A percentile compares a stretch with the other conserved stretches of the same genome.
These are phyloP conservation scores for Cercis canadensis DNA, from an alignment of 306 rosid genomes.

Conservation along the genomic window DNA sequence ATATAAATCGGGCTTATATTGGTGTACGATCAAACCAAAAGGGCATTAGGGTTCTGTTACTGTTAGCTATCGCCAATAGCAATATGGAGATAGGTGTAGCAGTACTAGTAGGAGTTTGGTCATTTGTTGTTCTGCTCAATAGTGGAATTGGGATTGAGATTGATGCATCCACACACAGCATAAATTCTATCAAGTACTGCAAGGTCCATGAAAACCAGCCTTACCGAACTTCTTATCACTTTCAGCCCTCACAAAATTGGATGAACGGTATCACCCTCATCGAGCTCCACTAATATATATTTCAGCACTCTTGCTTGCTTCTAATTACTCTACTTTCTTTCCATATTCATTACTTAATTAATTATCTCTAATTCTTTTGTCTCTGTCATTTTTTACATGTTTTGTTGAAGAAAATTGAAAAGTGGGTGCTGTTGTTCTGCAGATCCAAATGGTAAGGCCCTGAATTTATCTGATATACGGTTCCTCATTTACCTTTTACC, in stretches of 20 bases:
- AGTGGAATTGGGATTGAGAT: not conserved
- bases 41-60: not conserved
- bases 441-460: slow-evolving; percentile 60
- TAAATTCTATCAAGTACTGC: not conserved
- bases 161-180: not conserved
- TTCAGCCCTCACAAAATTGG: slow-evolving; percentile 52
- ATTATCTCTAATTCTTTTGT: not conserved
- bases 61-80: not conserved
- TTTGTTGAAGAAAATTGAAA: slow-evolving; percentile 31
- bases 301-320: not conserved
- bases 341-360: not conserved
- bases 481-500: no score
- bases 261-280: slow-evolving; percentile 47
- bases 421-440: slow-evolving; percentile 35
- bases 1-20: no score
- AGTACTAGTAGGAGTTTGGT: slow-evolving; percentile 1
- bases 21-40: no score
- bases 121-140: slow-evolving; percentile 30
- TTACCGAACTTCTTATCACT: slow-evolving; percentile 44
- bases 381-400: slow-evolving; percentile 27
- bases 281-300: not conserved
- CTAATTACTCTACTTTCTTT: not conserved
- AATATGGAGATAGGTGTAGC: slow-evolving; percentile 39
- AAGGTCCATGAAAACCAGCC: slow-evolving; percentile 37
- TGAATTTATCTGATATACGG: slow-evolving; percentile 10